phyloP scores from a whole-genome alignment of 148 eudicot genomes.

The Rhododendron simsii region DNA sequence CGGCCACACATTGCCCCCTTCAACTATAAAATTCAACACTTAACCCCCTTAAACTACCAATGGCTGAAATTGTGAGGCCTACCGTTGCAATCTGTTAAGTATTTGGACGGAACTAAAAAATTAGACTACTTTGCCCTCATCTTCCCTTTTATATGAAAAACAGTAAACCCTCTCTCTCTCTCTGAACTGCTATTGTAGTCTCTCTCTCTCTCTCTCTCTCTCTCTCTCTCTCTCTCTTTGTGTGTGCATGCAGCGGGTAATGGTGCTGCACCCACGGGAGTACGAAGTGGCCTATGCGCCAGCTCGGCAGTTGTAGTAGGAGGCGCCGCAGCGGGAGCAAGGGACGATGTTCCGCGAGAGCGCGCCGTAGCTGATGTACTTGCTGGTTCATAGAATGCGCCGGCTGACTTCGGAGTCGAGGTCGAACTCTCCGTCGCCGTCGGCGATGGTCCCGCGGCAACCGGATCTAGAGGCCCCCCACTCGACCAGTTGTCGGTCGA shows the following conservation, averaged over 20 bases:
- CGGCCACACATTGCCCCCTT: too few species aligned
- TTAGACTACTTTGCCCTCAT: too few species aligned
- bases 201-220: too few species aligned
- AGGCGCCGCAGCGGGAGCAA: slow-evolving; percentile 42
- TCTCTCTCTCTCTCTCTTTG: too few species aligned
- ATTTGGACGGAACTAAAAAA: too few species aligned
- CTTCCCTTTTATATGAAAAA: too few species aligned
- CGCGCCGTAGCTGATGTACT: slow-evolving; percentile 48
- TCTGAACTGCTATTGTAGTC: too few species aligned
- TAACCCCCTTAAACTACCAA: too few species aligned
- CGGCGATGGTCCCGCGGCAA: slow-evolving; percentile 30
- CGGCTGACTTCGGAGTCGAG: slow-evolving; percentile 42
- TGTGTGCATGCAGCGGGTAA: slow-evolving; percentile 19
- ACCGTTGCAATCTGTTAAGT: too few species aligned
- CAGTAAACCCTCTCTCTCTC: too few species aligned
- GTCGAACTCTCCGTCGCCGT: slow-evolving; percentile 31
- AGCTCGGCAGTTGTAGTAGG: slow-evolving; percentile 40
- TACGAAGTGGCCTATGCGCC: slow-evolving; percentile 40
- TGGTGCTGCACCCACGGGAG: slow-evolving; percentile 36
- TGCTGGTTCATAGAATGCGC: slow-evolving; percentile 40
- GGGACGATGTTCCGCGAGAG: slow-evolving; percentile 31
- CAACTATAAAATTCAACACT: too few species aligned
- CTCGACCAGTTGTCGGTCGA: background rate
- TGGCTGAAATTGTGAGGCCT: too few species aligned
- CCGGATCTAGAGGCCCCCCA: slow-evolving; percentile 24